Evolutionary conservation across 2,329 filamentous ascomycete genomes (phyloP), one percentile per base, ranked within the genome.

Genomic region (Stachybotrys chlorohalonatus): DNA sequence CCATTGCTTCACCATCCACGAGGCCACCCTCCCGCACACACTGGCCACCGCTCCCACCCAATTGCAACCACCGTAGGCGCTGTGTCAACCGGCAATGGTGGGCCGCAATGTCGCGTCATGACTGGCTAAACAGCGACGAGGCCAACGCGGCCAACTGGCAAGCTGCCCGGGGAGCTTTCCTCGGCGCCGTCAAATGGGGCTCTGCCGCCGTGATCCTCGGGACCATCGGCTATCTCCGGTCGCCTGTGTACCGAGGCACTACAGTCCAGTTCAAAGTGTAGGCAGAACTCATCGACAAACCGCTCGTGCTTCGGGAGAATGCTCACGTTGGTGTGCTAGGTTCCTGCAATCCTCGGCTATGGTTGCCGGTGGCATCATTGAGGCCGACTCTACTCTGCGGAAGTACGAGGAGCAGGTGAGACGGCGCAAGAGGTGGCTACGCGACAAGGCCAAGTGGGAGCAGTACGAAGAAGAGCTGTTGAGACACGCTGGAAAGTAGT

Each of bases 291-390:
- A 24, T 24, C 24, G 39, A 11, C 11, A 45, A 11, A 2, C 39
- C 39, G n/a, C n/a, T 11, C n/a, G 11, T 45, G 11, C 39, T 45
- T 45, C 2, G 11, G n/a, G 11, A 45, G 39, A 11, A 17, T 48
- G 57, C 54, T 55, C 50, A 54, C 52, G 9, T 36, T 24, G 52
- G 52, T 51, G 54, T 36, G 31, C 36, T 63, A 92, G 89, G 32
- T 93, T 90, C 66, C 75, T 92, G 15, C 87, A 91, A 68, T 90
- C 91, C 86, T 89, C 85, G n/a, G 85, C 84, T 57, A 92, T 92
- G 88, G 85, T 88, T n/a, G 64, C 90, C 39, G 89, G 89, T 48
- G 79, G 83, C 64, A 88, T 89, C 79, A 78, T 92, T 53, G 86
- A 90, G 73, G 89, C 87, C 3, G 89, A 93, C 64, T 71, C 75